phyloP scores from a whole-genome alignment of 208 protist species.

The Balamuthia mandrillaris region DNA sequence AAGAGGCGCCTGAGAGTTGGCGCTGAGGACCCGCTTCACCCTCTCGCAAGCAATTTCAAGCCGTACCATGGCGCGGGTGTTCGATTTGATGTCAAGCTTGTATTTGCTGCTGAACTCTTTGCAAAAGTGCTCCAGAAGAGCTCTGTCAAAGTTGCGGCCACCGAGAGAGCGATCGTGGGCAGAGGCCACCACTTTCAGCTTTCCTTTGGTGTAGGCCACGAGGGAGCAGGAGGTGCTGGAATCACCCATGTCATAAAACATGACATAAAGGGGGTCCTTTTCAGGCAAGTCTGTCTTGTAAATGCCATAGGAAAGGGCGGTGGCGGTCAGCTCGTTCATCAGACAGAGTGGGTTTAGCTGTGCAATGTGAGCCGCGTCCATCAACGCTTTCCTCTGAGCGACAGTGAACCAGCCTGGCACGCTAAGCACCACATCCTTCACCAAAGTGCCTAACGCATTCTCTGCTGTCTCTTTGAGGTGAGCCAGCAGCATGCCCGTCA shows the following conservation, averaged over 20 bases:
- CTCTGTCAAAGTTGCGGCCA: conserved; percentile 55
- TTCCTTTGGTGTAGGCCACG: conserved; percentile 63
- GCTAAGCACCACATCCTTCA: conserved; percentile 46
- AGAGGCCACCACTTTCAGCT: conserved; percentile 48
- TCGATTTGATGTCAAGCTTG: conserved; percentile 57
- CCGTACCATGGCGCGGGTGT: conserved; percentile 45
- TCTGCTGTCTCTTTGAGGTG: conserved; percentile 60
- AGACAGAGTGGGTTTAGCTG: conserved; percentile 64
- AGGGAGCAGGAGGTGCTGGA: conserved; percentile 46
- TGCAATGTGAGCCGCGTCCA: conserved; percentile 63
- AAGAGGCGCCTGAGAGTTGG: conserved; percentile 59
- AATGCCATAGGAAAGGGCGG: conserved; percentile 40
- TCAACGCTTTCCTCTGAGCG: conserved; percentile 37
- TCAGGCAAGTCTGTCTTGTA: conserved; percentile 60
- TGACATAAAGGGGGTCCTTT: conserved; percentile 43
- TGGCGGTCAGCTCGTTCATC: conserved; percentile 60
- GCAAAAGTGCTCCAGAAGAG: conserved; percentile 52
- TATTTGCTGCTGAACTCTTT: conserved; percentile 57
- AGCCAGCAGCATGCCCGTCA: conserved; percentile 61
- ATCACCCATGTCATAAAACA: conserved; percentile 68
- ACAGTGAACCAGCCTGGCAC: conserved; percentile 21
- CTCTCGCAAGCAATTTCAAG: conserved; percentile 59
- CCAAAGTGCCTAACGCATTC: conserved; percentile 1
- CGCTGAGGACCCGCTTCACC: conserved; percentile 60
- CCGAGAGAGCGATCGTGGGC: conserved; percentile 53